Evolutionary conservation across 73 alveolate genomes (phyloP), one percentile per base, ranked within the genome.

Genomic region (Stentor coeruleus): DNA sequence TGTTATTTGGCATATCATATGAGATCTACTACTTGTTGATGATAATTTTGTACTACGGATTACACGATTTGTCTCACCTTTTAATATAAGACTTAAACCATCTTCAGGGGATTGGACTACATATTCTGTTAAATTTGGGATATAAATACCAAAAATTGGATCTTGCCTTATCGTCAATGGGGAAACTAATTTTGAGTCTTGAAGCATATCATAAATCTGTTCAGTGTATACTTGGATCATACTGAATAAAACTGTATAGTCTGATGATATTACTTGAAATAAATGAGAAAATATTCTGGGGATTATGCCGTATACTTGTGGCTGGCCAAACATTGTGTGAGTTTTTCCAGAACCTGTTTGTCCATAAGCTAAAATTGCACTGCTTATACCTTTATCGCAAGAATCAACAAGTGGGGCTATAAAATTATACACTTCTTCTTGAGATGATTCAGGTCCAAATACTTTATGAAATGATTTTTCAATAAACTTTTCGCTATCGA

Each of bases 341-440:
- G 93, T 87, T 72, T 87, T 87, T n/a, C 93, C 93, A 76, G 95
- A 85, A 2, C 99, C 99, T 20, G 99, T 93, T 82, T 95, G 95
- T 3, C 99, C 99, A 73, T 95, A 95, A 4, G 99, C 98, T 58
- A 95, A 91, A n/a, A 95, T 83, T 20, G 99, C 92, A 33, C 97
- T 59, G 79, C 79, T 66, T 14, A 20, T 28, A 40, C 79, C 79
- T 20, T 33, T 37, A 37, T 66, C 37, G n/a, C 26, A 37, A 26
- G 26, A 11, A 11, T 66, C 79, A 26, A 66, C 14, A 33, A 33
- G n/a, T 11, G n/a, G 40, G 11, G n/a, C 39, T 26, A 66, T 40
- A 40, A 66, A 66, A 37, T 66, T 40, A 33, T 66, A 66, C 15
- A 66, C 39, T 37, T 66, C 33, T 20, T 66, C 42, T 33, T 66